Evolutionary conservation across 2,329 filamentous ascomycete genomes (phyloP), one percentile per base, ranked within the genome.

Genomic region (Colletotrichum truncatum): DNA sequence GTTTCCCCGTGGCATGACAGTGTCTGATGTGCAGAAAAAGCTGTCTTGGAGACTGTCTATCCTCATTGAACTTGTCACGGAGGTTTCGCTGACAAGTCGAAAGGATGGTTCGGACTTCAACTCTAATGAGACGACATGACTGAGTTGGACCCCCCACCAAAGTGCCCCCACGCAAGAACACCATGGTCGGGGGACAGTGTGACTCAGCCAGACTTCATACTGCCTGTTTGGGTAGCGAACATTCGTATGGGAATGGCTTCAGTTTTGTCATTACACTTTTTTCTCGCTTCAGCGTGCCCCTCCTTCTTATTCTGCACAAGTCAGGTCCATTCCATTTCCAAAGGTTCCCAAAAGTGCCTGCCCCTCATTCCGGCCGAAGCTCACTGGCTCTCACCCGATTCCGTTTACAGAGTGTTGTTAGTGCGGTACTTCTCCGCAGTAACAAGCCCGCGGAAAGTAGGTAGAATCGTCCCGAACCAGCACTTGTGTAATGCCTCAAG

Each of bases 331-430:
- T 28, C 30, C 26, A 51, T 59, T 59, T 59, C 25, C 55, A 59
- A 59, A 59, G 55, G 43, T 59, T 41, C 55, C 55, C 56, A 59
- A 64, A 63, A 58, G 59, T 59, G 12, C 59, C 53, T 64, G 43
- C 53, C 61, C 60, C 64, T 65, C 64, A 60, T 30, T 49, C 48
- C 48, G 53, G 59, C 60, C 48, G 45, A 43, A 64, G 41, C 26
- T 54, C 38, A 36, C 10, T 41, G 34, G 36, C 55, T 12, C n/a
- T 32, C 38, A 28, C 28, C 45, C 41, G 14, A 38, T 52, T 46
- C 32, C 43, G 23, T 28, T 30, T 48, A n/a, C n/a, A n/a, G n/a
- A n/a, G n/a, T n/a, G n/a, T n/a, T n/a, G n/a, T n/a, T n/a, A n/a
- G n/a, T n/a, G n/a, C n/a, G n/a, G n/a, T n/a, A n/a, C n/a, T n/a